A percentile compares a stretch with the other conserved stretches of the same genome.
Conservation (phyloP, 441 rosid genomes). For the Brassica balearica region DNA sequence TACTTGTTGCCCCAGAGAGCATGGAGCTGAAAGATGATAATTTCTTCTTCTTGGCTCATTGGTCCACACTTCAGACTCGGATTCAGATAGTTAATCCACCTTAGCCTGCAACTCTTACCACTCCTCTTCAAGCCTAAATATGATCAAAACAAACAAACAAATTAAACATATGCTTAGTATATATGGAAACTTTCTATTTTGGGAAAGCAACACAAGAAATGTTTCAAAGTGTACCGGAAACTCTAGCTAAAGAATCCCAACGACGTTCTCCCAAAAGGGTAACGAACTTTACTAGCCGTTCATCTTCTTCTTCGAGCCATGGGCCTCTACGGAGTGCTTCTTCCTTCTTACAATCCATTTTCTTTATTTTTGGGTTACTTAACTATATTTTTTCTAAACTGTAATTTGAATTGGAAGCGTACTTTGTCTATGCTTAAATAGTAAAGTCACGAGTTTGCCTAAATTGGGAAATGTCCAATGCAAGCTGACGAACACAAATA, state of each 20-base stretch:
- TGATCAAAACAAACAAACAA: neutral
- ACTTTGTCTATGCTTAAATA: conserved; percentile 40
- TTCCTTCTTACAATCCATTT: conserved; percentile 42
- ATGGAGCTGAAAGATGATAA: conserved; percentile 61
- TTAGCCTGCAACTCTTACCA: conserved; percentile 79
- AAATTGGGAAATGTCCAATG: conserved; percentile 34
- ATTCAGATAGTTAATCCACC: conserved; percentile 78
- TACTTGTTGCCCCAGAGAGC: conserved; percentile 78
- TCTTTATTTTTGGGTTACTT: neutral
- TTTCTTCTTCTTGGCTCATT: conserved; percentile 66
- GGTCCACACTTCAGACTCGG: conserved; percentile 66
- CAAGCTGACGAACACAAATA: conserved; percentile 39
- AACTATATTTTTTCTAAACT: neutral
- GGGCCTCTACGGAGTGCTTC: conserved; percentile 62
- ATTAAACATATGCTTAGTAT: neutral
- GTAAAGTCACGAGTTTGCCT: conserved; percentile 37
- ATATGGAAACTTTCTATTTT: conserved; percentile 14
- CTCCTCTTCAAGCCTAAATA: conserved; percentile 66
- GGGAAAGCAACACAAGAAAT: conserved; percentile 1
- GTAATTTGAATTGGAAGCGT: conserved; percentile 30
- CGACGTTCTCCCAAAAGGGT: conserved; percentile 61
- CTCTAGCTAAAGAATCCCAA: conserved; percentile 75
- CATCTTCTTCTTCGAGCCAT: conserved; percentile 77
- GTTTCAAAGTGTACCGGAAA: conserved; percentile 49
- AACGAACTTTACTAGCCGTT: conserved; percentile 51